Base-by-base conservation (phyloP, 345 rosid genomes). In the Eucalyptus curtisii region DNA sequence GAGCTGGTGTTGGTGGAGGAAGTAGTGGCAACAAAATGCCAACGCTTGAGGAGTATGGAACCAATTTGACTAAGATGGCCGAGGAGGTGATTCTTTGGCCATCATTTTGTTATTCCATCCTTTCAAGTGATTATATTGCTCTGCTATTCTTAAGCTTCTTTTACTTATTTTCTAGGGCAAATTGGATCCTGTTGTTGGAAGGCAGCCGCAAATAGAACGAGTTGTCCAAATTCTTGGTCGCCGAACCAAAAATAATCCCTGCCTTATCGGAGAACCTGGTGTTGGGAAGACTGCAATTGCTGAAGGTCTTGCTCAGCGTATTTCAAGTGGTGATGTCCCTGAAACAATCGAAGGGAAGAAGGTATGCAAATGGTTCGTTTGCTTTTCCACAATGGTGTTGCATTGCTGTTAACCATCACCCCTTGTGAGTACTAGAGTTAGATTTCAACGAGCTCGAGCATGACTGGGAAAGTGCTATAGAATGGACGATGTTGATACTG, bases 261-360 rank as follows among this genome's bases (percentile, higher is more conserved):
- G 99, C 90, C 99, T 98, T 90, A 95, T 97, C 82, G 99, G 99
- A 92, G 99, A 98, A 91, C 99, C 99, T 90, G 99, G 99, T 87
- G 99, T 98, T 76, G 99, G 99, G 88, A 98, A 98, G 95, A 98
- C 99, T 82, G 99, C 99, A 89, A 98, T 98, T 91, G 99, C 99
- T 4, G 99, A 97, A 95, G 99, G 99, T 85, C 99, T 97, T 57
- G 99, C 99, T 71, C 99, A 97, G 84, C 93, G 99, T 40, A 98
- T 98, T 89, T 93, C 98, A 33, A 95, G 89, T 86, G 99, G 99
- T 87, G 99, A 98, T 93, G 99, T 95, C 92, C 99, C 99, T 85
- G 99, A 97, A 81, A 98, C 99, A 71, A 97, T 97, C 80, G 98
- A 97, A 90, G 94, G 99, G 49, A 98, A 98, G 95, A 98, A 97